These are phyloP conservation scores for Pontederia crassipes DNA, from an alignment of 176 grass and related monocot genomes.

Conservation along the genomic window DNA sequence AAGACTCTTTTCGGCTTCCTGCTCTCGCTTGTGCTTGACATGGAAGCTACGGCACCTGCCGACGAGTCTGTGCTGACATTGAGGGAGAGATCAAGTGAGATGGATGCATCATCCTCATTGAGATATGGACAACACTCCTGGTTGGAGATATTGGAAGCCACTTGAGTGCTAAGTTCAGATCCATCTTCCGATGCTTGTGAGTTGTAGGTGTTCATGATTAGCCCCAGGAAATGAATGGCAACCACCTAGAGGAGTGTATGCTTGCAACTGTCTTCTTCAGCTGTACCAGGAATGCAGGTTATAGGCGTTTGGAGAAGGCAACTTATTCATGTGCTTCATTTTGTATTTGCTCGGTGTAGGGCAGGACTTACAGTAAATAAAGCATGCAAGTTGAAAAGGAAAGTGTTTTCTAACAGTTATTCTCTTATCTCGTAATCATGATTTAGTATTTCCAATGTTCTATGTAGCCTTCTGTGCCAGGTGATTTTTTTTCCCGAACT, in stretches of 20 bases:
- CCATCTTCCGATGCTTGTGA: neutral
- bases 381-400: too few species aligned
- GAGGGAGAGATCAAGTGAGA: constrained; percentile 11
- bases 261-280: neutral
- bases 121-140: neutral
- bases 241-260: neutral
- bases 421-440: too few species aligned
- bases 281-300: neutral
- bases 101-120: neutral
- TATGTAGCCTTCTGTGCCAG: too few species aligned
- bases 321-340: neutral
- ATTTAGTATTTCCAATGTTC: too few species aligned
- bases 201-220: neutral
- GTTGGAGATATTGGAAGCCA: neutral
- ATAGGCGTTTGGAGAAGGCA: too few species aligned
- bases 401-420: too few species aligned
- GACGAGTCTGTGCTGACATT: neutral
- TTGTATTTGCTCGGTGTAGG: neutral
- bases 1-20: constrained; percentile 17
- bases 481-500: too few species aligned
- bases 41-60: neutral
- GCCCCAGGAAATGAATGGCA: neutral
- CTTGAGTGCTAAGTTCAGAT: constrained; percentile 12
- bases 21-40: constrained; percentile 12
- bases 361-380: neutral